Conservation (phyloP, 1,284 basidiomycete species). For the Irpex sp. region DNA sequence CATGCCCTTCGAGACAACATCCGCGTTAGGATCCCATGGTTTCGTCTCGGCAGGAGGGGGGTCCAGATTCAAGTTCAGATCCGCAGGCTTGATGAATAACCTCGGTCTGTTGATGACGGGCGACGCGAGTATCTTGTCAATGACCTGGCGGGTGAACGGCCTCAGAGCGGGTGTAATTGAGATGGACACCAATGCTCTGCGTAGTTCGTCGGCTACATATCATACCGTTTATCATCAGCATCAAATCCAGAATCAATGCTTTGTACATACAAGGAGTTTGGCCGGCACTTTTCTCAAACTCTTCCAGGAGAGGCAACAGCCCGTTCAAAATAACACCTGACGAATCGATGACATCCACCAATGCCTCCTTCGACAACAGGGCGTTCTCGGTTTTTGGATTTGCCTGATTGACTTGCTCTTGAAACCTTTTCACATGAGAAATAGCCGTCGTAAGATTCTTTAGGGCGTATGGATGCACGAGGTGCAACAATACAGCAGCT, state of each 20-base stretch:
- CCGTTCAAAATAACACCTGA: conserved; percentile 58
- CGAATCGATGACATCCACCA: conserved; percentile 57
- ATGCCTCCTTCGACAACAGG: conserved; percentile 56
- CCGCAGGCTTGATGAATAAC: conserved; percentile 65
- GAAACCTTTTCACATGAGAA: conserved; percentile 54
- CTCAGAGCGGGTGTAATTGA: conserved; percentile 45
- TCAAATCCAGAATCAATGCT: neutral
- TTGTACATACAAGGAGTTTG: conserved; percentile 20
- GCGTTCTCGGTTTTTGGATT: conserved; percentile 55
- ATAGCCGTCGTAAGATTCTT: conserved; percentile 45
- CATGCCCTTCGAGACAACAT: conserved; percentile 59
- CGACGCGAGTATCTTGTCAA: conserved; percentile 44
- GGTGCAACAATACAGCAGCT: conserved; percentile 45
- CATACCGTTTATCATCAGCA: neutral
- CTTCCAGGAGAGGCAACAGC: conserved; percentile 43
- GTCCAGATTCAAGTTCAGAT: conserved; percentile 59
- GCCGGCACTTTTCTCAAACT: conserved; percentile 29
- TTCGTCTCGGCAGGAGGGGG: conserved; percentile 30
- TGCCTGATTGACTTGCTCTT: conserved; percentile 45
- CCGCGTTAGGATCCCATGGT: conserved; percentile 43
- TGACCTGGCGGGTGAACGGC: conserved; percentile 36
- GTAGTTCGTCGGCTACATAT: conserved; percentile 43
- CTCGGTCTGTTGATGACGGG: conserved; percentile 54
- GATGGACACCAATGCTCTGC: conserved; percentile 50
- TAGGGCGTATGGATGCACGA: conserved; percentile 59